phyloP scores from a whole-genome alignment of 306 rosid species.

The Carpinus viminea region DNA sequence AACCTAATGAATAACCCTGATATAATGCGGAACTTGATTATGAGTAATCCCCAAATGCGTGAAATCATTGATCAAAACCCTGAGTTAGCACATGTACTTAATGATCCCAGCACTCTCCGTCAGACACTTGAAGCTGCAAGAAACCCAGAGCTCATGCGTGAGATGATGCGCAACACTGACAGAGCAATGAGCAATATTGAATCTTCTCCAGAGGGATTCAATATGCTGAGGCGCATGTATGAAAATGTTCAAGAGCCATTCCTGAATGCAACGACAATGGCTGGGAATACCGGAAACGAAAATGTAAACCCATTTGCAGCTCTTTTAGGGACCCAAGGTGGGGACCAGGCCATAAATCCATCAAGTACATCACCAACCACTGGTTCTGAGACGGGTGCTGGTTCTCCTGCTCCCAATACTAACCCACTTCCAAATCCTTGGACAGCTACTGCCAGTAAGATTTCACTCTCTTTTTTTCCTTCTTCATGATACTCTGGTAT shows the following conservation, averaged over 20 bases:
- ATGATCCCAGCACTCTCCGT: conserved; percentile 81
- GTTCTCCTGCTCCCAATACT: conserved; percentile 77
- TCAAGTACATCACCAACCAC: conserved; percentile 57
- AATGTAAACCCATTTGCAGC: conserved; percentile 51
- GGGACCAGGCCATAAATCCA: conserved; percentile 46
- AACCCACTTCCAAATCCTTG: conserved; percentile 95
- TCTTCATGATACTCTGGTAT: background rate
- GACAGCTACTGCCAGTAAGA: conserved; percentile 64
- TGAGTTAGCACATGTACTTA: conserved; percentile 78
- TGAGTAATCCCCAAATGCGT: conserved; percentile 88
- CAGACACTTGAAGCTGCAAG: conserved; percentile 91
- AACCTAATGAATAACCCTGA: conserved; percentile 70
- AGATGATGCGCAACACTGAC: conserved; percentile 94
- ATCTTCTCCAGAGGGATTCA: conserved; percentile 88
- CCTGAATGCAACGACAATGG: conserved; percentile 85
- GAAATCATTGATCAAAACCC: conserved; percentile 85
- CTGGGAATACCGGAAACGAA: conserved; percentile 62
- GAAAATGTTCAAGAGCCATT: conserved; percentile 94
- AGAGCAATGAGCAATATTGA: conserved; percentile 95
- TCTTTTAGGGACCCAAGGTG: conserved; percentile 54
- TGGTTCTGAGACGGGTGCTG: conserved; percentile 52
- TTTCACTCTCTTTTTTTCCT: conserved; percentile 21
- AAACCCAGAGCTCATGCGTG: conserved; percentile 93
- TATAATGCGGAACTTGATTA: conserved; percentile 67
- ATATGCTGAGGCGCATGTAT: conserved; percentile 93